A percentile compares a stretch with the other conserved stretches of the same genome.
These are phyloP conservation scores for Penicillium flavigenum DNA, from an alignment of 495 filamentous ascomycete genomes.

Conservation along the genomic window DNA sequence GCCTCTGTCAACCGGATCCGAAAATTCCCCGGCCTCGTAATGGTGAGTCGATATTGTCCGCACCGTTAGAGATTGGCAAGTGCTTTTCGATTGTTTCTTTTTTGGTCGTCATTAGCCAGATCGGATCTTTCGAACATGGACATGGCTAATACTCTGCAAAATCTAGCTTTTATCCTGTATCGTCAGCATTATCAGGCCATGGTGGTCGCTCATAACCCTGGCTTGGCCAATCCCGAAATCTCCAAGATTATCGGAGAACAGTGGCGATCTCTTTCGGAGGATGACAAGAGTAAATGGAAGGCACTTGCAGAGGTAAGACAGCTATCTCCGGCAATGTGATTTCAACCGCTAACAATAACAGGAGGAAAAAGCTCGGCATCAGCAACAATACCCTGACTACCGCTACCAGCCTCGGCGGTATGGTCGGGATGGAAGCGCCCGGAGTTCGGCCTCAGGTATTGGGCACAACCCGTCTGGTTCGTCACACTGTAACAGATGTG, in stretches of 20 bases:
- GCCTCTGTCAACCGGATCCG: conserved; percentile 88
- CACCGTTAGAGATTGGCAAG: conserved; percentile 28
- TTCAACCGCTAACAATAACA: conserved; percentile 26
- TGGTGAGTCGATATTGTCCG: conserved; percentile 60
- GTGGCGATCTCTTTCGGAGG: conserved; percentile 74
- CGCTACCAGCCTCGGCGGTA: conserved; percentile 87
- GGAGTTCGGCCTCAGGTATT: conserved; percentile 34
- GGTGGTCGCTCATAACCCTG: conserved; percentile 79
- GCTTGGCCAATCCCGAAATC: conserved; percentile 93
- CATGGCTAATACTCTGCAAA: conserved; percentile 17
- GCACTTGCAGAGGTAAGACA: conserved; percentile 71
- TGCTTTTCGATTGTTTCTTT: conserved; percentile 20
- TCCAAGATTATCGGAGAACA: conserved; percentile 96
- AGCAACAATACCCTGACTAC: conserved; percentile 88
- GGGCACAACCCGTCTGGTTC: conserved; percentile 42
- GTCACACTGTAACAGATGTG: conserved; percentile 44
- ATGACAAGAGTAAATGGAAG: conserved; percentile 87
- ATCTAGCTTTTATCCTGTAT: conserved; percentile 93
- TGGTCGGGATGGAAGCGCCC: conserved; percentile 51
- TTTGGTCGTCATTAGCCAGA: conserved; percentile 5
- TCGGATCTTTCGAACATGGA: conserved; percentile 7
- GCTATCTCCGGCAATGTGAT: neutral
- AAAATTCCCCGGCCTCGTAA: conserved; percentile 95
- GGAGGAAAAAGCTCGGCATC: conserved; percentile 91
- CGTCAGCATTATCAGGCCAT: conserved; percentile 86